A percentile compares a stretch with the other conserved stretches of the same genome.
Evolutionary conservation across 2,329 filamentous ascomycete species (phyloP).

Genomic region (Ceratocystis smalleyi): DNA sequence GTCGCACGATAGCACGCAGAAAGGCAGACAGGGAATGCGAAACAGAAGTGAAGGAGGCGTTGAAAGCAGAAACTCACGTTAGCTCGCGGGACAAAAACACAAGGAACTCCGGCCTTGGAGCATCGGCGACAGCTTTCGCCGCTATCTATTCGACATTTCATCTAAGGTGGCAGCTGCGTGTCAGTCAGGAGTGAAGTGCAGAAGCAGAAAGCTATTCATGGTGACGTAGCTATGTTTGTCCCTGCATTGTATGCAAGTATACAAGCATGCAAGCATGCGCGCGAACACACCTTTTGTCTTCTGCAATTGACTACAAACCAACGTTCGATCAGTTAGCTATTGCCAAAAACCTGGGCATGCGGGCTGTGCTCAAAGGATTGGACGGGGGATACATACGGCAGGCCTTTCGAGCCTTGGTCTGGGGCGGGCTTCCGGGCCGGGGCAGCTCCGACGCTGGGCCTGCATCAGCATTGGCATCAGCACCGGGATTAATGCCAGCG

Average conservation of each 20-base stretch:
- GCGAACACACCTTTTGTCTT: conserved; percentile 7
- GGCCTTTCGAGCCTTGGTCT: conserved; percentile 22
- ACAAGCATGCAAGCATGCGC: too few species aligned
- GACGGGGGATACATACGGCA: conserved; percentile 20
- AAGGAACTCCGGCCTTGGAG: conserved; percentile 24
- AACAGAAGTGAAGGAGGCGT: background rate
- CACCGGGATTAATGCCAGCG: background rate
- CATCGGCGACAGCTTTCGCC: conserved; percentile 25
- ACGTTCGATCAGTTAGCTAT: too few species aligned
- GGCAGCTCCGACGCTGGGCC: background rate
- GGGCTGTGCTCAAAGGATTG: conserved; percentile 1
- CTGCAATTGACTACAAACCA: conserved; percentile 6
- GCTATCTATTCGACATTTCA: conserved; percentile 26
- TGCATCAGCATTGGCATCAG: background rate
- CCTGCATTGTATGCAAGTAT: too few species aligned
- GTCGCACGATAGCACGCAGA: too few species aligned
- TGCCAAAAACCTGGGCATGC: too few species aligned
- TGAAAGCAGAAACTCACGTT: conserved; percentile 23
- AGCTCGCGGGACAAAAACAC: conserved; percentile 28
- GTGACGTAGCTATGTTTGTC: background rate
- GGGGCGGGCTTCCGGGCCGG: conserved; percentile 8
- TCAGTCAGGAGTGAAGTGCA: conserved; percentile 22
- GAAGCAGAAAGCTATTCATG: background rate
- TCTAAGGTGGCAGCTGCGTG: conserved; percentile 18
- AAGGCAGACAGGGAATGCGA: background rate